phyloP scores from a whole-genome alignment of 306 rosid species.

The Betula pendula region DNA sequence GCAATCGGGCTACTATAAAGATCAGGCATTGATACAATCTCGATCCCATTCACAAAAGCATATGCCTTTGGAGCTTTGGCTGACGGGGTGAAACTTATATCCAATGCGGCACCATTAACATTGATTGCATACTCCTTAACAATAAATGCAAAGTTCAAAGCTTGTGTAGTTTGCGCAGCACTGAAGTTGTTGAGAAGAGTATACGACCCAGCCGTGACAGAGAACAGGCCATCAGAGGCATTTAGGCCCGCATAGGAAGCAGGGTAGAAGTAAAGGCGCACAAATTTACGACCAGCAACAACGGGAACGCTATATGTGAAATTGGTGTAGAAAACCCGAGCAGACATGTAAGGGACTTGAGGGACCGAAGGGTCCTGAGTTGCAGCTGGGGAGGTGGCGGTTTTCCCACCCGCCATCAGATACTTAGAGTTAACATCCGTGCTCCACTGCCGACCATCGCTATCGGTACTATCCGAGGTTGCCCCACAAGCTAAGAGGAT shows the following conservation, averaged over 20 bases:
- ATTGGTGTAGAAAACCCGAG: constrained; percentile 51
- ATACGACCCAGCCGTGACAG: constrained; percentile 52
- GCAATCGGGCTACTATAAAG: constrained; percentile 52
- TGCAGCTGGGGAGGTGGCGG: constrained; percentile 44
- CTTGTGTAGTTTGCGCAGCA: constrained; percentile 55
- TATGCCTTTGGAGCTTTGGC: constrained; percentile 48
- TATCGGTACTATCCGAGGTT: constrained; percentile 44
- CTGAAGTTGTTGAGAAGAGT: constrained; percentile 75
- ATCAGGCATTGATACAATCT: constrained; percentile 84
- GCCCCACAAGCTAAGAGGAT: constrained; percentile 81
- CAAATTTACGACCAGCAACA: constrained; percentile 67
- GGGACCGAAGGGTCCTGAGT: constrained; percentile 75
- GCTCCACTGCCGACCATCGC: constrained; percentile 63
- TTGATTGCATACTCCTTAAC: constrained; percentile 60
- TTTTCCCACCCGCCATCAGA: constrained; percentile 32
- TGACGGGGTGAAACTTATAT: constrained; percentile 72
- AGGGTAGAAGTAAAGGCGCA: constrained; percentile 75
- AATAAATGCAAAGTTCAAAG: constrained; percentile 57
- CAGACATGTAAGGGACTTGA: constrained; percentile 64
- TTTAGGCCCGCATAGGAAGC: constrained; percentile 58
- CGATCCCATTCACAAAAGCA: constrained; percentile 95
- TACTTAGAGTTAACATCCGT: constrained; percentile 67
- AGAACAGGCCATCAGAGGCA: constrained; percentile 57
- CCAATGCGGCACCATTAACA: constrained; percentile 61
- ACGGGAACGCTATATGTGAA: constrained; percentile 79